Evolutionary conservation across 495 filamentous ascomycete genomes (phyloP).

Genomic region (Tuber indicum): DNA sequence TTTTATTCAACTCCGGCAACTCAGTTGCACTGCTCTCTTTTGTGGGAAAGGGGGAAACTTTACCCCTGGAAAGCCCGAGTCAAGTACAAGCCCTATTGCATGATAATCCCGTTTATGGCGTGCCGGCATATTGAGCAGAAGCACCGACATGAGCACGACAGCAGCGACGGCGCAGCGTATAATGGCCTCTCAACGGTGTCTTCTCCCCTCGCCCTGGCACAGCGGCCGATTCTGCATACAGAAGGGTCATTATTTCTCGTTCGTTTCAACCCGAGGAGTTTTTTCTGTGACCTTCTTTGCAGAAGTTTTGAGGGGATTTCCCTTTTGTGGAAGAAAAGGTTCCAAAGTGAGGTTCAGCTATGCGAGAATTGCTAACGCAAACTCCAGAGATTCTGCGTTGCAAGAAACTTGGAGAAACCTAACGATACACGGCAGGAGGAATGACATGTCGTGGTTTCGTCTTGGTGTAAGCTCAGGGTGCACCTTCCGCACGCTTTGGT

Average conservation of each 20-base stretch:
- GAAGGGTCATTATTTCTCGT: neutral
- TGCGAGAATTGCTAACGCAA: neutral
- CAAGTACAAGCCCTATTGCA: neutral
- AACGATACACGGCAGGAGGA: neutral
- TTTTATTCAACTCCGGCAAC: neutral
- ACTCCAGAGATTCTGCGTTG: neutral
- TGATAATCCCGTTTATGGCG: neutral
- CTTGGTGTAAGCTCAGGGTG: neutral
- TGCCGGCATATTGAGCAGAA: neutral
- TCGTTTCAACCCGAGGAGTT: neutral
- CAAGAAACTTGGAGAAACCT: neutral
- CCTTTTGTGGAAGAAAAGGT: neutral
- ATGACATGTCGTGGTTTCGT: neutral
- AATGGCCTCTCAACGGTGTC: neutral
- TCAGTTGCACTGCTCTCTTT: neutral
- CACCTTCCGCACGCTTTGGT: neutral
- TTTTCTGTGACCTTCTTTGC: neutral
- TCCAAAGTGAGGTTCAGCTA: neutral
- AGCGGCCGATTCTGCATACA: neutral
- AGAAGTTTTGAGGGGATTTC: neutral
- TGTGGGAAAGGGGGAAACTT: neutral
- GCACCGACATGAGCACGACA: neutral
- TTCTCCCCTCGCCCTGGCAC: neutral
- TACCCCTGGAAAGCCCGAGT: neutral
- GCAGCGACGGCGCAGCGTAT: neutral